Evolutionary conservation across 345 rosid species (phyloP), one percentile per base, ranked within the genome.

Genomic region (Euphorbia tirucalli): DNA sequence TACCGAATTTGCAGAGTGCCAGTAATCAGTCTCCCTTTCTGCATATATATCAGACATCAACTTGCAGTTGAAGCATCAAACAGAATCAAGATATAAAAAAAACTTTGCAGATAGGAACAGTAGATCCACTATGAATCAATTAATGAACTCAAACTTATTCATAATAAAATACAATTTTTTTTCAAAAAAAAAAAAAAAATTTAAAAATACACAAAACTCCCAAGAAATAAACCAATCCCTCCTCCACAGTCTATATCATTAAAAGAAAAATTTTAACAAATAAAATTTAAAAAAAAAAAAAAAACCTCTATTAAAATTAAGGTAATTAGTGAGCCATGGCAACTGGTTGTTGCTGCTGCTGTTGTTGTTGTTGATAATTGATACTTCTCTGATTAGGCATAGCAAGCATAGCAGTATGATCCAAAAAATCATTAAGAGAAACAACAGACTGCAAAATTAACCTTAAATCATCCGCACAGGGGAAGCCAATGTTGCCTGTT

Each of bases 381-480:
- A 95, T 87, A 83, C 85, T 80, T 81, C 91, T 89, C 76, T 95
- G 97, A 71, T 92, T 86, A 72, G 97, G 97, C 92, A 88, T 88
- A 28, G 96, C 97, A 0, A 95, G 87, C 96, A 92, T 95, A 18
- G 96, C 87, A 13, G 97, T 95, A 72, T 95, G 97, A 84, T 95
- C 99, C 88, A 95, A 80, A 87, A 95, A 95, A 80, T 95, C 97
- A 62, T 92, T 92, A 27, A 95, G 89, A 44, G 89, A 85, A 46
- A 87, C 90, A 72, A 95, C 99, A 49, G 99, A 92, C 64, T 95
- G 88, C 44, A 95, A 78, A 31, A 95, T 84, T 37, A 80, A 78
- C 75, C 92, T 86, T 32, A 95, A 73, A 69, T 95, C 99, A 71
- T 90, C 96, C n/a, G 88, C 93, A 24, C 87, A 83, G 41, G 83